phyloP scores from a whole-genome alignment of 2,329 filamentous ascomycete species.

The Lasiodiplodia hormozganensis region DNA sequence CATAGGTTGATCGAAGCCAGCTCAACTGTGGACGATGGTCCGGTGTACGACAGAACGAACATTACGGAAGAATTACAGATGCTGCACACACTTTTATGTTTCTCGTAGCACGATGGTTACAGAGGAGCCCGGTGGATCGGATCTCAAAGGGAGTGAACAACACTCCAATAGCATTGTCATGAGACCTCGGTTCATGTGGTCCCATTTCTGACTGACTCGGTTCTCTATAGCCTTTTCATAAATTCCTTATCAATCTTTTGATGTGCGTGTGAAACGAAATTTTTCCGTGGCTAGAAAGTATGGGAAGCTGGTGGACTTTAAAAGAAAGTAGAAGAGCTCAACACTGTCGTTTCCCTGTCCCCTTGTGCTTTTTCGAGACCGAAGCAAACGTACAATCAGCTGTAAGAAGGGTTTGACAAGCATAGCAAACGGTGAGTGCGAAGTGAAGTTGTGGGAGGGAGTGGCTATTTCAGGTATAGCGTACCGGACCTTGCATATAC shows the following conservation, averaged over 20 bases:
- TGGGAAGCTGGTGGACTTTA: neutral
- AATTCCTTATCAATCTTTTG: neutral
- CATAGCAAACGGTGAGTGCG: neutral
- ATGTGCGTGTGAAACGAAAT: neutral
- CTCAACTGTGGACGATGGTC: neutral
- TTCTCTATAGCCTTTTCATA: neutral
- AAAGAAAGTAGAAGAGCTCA: neutral
- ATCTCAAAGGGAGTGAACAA: neutral
- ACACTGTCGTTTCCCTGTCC: neutral
- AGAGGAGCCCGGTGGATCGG: neutral
- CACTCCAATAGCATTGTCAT: neutral
- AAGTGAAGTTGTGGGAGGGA: neutral
- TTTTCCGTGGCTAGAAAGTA: neutral
- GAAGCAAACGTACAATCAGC: neutral
- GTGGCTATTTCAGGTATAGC: neutral
- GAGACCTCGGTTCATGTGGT: neutral
- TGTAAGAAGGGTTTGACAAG: neutral
- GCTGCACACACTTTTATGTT: neutral
- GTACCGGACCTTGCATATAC: constrained; percentile 4
- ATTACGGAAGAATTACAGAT: neutral
- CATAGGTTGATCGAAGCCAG: neutral
- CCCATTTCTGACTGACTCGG: neutral
- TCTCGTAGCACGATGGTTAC: neutral
- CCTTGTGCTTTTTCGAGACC: too few relatives aligned
- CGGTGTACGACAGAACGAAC: neutral